Percentiles rank a stretch among this genome's conserved stretches.
Evolutionary conservation across 2,329 filamentous ascomycete genomes (phyloP).

Genomic region (Trichoderma sp.): DNA sequence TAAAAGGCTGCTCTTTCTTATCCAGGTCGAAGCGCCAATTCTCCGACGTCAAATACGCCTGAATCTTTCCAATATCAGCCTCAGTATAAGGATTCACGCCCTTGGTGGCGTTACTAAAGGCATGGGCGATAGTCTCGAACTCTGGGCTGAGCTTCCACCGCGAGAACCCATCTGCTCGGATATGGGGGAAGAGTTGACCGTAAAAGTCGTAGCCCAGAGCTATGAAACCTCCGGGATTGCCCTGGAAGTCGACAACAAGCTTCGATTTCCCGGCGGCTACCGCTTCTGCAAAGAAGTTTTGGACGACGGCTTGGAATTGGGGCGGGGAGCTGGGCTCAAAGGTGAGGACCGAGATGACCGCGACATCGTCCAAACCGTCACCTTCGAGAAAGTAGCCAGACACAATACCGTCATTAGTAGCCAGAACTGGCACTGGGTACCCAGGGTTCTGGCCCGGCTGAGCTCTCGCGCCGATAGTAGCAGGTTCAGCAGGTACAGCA

Average conservation of each 20-base stretch:
- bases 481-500: neutral
- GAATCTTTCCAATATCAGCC: neutral
- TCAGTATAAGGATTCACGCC: slow-evolving; percentile 43
- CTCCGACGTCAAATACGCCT: neutral
- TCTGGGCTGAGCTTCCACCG: slow-evolving; percentile 43
- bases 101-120: slow-evolving; percentile 46
- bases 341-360: slow-evolving; percentile 30
- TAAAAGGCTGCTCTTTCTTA: slow-evolving; percentile 51
- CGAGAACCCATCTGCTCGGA: slow-evolving; percentile 40
- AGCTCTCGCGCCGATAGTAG: neutral
- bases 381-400: slow-evolving; percentile 40
- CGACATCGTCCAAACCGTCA: slow-evolving; percentile 37
- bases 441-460: neutral
- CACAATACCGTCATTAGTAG: slow-evolving; percentile 26
- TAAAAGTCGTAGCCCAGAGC: slow-evolving; percentile 64
- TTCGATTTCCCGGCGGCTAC: slow-evolving; percentile 55
- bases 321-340: slow-evolving; percentile 32
- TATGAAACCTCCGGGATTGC: slow-evolving; percentile 60
- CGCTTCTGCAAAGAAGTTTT: slow-evolving; percentile 40
- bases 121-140: slow-evolving; percentile 47
- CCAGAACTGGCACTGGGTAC: slow-evolving; percentile 36
- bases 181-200: slow-evolving; percentile 51
- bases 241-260: slow-evolving; percentile 49
- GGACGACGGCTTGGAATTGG: slow-evolving; percentile 40
- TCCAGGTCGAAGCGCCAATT: slow-evolving; percentile 30